Evolutionary conservation across 495 filamentous ascomycete genomes (phyloP), one percentile per base, ranked within the genome.

Genomic region (Aspergillus coremiiformis): DNA sequence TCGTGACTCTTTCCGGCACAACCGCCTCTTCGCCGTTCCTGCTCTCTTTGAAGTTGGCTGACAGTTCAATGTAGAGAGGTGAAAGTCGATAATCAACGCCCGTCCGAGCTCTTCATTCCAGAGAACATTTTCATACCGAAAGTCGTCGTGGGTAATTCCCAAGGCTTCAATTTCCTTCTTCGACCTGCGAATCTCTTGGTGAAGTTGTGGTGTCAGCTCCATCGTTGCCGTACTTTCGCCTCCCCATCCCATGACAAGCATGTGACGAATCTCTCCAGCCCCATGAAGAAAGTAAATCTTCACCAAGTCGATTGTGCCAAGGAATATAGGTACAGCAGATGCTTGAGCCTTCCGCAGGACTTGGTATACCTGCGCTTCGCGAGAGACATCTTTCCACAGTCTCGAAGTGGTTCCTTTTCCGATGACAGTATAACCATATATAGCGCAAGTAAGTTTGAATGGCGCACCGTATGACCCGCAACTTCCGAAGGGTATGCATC

Each of bases 41-140:
- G 24, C 4, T 27, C 24, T 4, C 24, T 27, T 4, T 8, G 8
- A 27, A 27, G 24, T 45, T 14, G 50, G 50, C 32, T 41, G 50
- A 35, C 19, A 33, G 21, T 52, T 24, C 41, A 57, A 39, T 45
- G 23, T 47, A 35, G 45, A 61, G 29, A 42, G 55, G 45, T 63
- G 57, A 51, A 61, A 63, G 48, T 63, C 58, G 21, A 61, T 63
- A 21, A 63, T 54, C 45, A 63, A 30, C 22, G 53, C 58, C 41
- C 52, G 37, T 23, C 29, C 27, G 10, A 56, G 52, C 37, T 63
- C 57, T 30, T 29, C 47, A 46, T 61, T 60, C 53, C 57, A 61
- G 20, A 63, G 52, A 15, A 58, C 52, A 45, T 58, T 61, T 30
- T 52, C 47, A 11, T 15, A 29, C 26, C 52, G 50, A 19, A 58